Conservation (phyloP, 257 asterid species). For the Penstemon davidsonii region DNA sequence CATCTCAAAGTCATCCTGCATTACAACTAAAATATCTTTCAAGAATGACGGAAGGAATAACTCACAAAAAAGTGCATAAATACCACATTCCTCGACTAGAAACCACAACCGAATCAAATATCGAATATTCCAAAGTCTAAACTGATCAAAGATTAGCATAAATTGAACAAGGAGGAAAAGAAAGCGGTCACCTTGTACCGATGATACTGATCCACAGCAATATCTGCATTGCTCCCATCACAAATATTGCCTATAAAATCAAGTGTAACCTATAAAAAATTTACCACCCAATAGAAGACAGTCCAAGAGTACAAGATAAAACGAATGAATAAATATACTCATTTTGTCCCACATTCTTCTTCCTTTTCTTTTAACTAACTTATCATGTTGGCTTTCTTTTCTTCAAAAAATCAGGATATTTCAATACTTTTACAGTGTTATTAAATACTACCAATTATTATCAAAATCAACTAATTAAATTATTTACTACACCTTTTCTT, state of each 20-base stretch:
- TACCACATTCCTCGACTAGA: slow-evolving; percentile 12
- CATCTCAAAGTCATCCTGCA: slow-evolving; percentile 58
- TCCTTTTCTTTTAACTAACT: too few species aligned
- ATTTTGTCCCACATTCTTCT: too few species aligned
- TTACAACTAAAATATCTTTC: slow-evolving; percentile 11
- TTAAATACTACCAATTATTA: too few species aligned
- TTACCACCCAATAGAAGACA: neutral
- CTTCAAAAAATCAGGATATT: too few species aligned
- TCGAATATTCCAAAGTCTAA: neutral
- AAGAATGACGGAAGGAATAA: slow-evolving; percentile 6
- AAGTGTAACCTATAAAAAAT: slow-evolving; percentile 17
- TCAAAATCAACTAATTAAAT: too few species aligned
- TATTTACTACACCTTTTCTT: too few species aligned
- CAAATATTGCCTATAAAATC: slow-evolving; percentile 43
- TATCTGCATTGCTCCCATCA: slow-evolving; percentile 57
- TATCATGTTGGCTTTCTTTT: too few species aligned
- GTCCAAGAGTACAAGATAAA: too few species aligned
- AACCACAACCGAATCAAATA: slow-evolving; percentile 19
- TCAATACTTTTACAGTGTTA: too few species aligned
- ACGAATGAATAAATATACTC: too few species aligned
- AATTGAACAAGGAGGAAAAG: slow-evolving; percentile 3
- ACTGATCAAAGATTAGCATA: slow-evolving; percentile 10
- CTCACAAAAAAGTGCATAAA: slow-evolving; percentile 15
- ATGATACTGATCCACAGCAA: slow-evolving; percentile 55
- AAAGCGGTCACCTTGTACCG: slow-evolving; percentile 45